Evolutionary conservation across 2,329 filamentous ascomycete genomes (phyloP), one percentile per base, ranked within the genome.

Genomic region (Exophiala sp.): DNA sequence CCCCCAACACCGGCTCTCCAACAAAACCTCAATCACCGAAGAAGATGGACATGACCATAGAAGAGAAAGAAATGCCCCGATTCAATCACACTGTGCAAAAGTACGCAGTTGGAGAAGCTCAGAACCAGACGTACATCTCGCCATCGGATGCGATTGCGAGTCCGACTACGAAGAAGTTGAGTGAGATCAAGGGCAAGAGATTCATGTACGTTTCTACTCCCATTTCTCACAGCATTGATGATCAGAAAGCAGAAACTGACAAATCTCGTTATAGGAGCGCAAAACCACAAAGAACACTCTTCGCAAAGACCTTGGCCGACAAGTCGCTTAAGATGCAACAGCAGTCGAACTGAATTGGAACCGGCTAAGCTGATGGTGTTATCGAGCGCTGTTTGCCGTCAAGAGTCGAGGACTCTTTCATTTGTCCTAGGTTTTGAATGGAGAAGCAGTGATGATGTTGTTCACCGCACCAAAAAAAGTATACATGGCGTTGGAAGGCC

Each of bases 71-170:
- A 2, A 53, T 55, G 44, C 54, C 51, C 3, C 55, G 42, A 20
- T 53, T 55, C 49, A 49, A 58, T 14, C 20, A 50, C 14, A 33
- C 45, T 11, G 39, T 38, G 33, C 42, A 42, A 39, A 38, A 48
- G 36, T 41, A 45, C 35, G 14, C 35, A 18, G 38, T 44, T 14
- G 45, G 24, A 45, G 41, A 55, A 11, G n/a, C 40, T 14, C 44
- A 62, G n/a, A 44, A 32, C 24, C 50, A 60, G 40, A 68, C 69
- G 41, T 78, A 77, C 58, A 68, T 78, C 53, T 77, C 75, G 34
- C 75, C 75, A 0, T 77, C 74, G 3, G 75, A 78, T 59, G 71
- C 73, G 36, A 74, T 78, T 46, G 74, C 76, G 70, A 76, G 73
- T 47, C 75, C 75, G 3, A 76, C 74, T 55, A 76, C 74, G 24